Evolutionary conservation across 768 basidiomycete species (phyloP).

Genomic region (Suillus paluster): DNA sequence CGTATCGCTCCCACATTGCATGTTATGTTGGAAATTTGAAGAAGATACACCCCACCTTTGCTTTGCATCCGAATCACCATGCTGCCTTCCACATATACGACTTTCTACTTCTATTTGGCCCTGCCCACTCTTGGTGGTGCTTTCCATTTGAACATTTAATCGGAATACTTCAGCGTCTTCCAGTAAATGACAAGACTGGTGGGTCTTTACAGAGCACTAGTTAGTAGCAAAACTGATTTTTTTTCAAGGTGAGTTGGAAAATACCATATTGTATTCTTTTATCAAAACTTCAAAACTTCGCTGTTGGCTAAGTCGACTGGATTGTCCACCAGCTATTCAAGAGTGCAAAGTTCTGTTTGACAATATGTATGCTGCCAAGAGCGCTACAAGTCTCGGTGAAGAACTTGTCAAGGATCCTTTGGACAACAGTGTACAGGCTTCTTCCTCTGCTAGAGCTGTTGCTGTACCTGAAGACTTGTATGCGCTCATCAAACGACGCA

Average conservation of each 20-base stretch:
- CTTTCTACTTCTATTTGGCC: slow-evolving; percentile 41
- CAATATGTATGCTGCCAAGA: background rate
- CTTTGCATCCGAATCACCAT: slow-evolving; percentile 34
- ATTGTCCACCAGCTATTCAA: slow-evolving; percentile 18
- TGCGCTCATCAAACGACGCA: background rate
- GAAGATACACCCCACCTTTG: slow-evolving; percentile 19
- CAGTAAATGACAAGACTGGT: slow-evolving; percentile 29
- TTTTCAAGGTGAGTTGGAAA: slow-evolving; percentile 13
- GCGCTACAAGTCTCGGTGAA: background rate
- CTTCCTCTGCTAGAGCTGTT: background rate
- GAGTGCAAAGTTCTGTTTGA: slow-evolving; percentile 27
- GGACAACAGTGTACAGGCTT: background rate
- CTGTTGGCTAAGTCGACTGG: slow-evolving; percentile 19
- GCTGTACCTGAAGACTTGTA: background rate
- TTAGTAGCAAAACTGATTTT: no score
- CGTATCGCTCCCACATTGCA: slow-evolving; percentile 23
- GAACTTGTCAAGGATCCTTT: background rate
- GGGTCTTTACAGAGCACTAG: slow-evolving; percentile 35
- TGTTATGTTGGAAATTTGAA: slow-evolving; percentile 23
- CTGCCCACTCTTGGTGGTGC: slow-evolving; percentile 38
- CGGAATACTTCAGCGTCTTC: slow-evolving; percentile 24
- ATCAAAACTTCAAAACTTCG: slow-evolving; percentile 18
- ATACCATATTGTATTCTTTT: slow-evolving; percentile 17
- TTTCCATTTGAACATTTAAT: slow-evolving; percentile 32
- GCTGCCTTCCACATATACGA: slow-evolving; percentile 34